phyloP scores from a whole-genome alignment of 148 eudicot genomes.

The Heliamphora exappendiculata region DNA sequence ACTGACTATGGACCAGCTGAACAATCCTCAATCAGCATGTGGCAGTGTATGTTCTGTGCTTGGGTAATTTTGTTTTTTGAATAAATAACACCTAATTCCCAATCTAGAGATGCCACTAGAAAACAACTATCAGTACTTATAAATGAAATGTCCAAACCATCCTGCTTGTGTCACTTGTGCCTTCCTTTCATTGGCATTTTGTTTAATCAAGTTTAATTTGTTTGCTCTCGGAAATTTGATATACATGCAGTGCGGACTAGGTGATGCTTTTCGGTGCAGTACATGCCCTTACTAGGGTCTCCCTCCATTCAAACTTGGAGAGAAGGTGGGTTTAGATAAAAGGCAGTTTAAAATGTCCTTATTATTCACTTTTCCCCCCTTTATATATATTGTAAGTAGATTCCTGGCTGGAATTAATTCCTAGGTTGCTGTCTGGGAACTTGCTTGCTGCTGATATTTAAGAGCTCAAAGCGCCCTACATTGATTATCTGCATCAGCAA shows the following conservation, averaged over 20 bases:
- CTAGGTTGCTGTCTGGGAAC: conserved; percentile 49
- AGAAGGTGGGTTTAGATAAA: conserved; percentile 47
- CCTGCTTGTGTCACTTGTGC: neutral
- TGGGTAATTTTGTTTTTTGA: neutral
- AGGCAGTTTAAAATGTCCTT: neutral
- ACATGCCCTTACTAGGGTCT: conserved; percentile 95
- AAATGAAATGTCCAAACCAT: too few relatives aligned
- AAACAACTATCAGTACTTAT: too few relatives aligned
- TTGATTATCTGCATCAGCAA: too few relatives aligned
- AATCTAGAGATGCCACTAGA: too few relatives aligned
- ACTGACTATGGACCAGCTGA: conserved; percentile 62
- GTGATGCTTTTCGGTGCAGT: conserved; percentile 91
- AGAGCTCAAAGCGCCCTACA: too few relatives aligned
- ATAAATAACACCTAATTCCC: too few relatives aligned
- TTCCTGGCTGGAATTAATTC: conserved; percentile 1
- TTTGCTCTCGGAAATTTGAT: neutral
- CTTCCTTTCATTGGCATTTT: neutral
- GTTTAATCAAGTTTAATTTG: neutral
- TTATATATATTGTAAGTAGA: neutral
- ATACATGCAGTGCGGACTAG: conserved; percentile 70
- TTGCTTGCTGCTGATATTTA: conserved; percentile 53
- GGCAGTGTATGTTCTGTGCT: conserved; percentile 58
- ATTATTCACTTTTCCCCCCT: neutral
- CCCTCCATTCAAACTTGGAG: conserved; percentile 79
- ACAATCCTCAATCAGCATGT: conserved; percentile 83